Conservation (phyloP, 306 rosid genomes). For the Vicia sativa region DNA sequence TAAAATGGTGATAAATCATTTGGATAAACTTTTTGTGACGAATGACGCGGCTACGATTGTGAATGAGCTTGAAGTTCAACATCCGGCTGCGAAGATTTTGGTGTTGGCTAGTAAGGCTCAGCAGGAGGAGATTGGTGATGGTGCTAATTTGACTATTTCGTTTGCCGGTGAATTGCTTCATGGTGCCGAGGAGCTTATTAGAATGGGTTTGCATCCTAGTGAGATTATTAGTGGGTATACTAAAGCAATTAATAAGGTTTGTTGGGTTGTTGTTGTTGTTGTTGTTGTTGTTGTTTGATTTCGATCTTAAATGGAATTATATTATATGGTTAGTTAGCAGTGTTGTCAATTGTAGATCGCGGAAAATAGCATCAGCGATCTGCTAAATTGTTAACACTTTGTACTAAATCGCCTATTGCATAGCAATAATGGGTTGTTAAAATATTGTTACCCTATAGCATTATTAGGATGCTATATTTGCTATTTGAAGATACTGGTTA, state of each 20-base stretch:
- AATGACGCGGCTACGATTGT: conserved; percentile 91
- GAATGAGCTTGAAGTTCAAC: conserved; percentile 93
- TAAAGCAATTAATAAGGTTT: conserved; percentile 82
- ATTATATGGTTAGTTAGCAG: background rate
- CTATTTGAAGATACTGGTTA: background rate
- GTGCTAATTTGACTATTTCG: conserved; percentile 87
- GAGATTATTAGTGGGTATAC: conserved; percentile 93
- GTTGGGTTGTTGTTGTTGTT: background rate
- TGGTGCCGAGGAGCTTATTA: conserved; percentile 85
- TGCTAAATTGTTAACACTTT: background rate
- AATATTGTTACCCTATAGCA: background rate
- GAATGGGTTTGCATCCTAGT: conserved; percentile 97
- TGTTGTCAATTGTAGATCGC: background rate
- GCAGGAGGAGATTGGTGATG: conserved; percentile 94
- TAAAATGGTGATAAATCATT: conserved; percentile 97
- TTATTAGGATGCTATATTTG: background rate
- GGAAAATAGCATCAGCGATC: background rate
- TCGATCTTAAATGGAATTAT: background rate
- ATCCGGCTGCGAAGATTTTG: conserved; percentile 95
- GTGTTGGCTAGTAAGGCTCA: conserved; percentile 93
- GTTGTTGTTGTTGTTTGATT: background rate
- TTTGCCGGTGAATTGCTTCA: conserved; percentile 97
- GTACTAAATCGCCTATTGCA: background rate
- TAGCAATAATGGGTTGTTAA: background rate
- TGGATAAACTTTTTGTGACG: conserved; percentile 92